phyloP scores from a whole-genome alignment of 192 early-diverging fungal species.

The Chytriomyces confervae region DNA sequence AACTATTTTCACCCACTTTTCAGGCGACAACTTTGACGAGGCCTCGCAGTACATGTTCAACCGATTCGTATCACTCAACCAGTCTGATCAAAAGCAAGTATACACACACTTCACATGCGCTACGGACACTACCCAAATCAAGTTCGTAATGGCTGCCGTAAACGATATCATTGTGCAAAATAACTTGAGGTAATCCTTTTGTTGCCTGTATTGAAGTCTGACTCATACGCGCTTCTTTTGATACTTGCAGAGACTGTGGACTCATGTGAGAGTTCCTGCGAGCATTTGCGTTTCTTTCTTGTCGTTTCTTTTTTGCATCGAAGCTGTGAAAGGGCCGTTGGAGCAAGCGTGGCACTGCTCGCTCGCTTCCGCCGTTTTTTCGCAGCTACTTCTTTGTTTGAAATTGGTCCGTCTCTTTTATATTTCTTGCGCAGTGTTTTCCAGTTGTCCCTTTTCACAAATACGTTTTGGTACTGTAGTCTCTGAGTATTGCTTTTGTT shows the following conservation, averaged over 20 bases:
- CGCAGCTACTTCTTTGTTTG: too few species aligned
- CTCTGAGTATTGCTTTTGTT: too few species aligned
- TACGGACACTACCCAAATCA: conserved; percentile 65
- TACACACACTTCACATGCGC: conserved; percentile 71
- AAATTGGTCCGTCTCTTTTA: too few species aligned
- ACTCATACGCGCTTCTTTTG: neutral
- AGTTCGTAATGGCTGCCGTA: conserved; percentile 65
- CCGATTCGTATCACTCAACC: conserved; percentile 56
- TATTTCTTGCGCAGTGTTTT: neutral
- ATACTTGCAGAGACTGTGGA: conserved; percentile 10
- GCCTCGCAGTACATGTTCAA: conserved; percentile 57
- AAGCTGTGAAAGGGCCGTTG: too few species aligned
- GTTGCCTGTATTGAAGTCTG: conserved; percentile 33
- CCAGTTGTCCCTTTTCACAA: neutral
- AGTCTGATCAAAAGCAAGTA: conserved; percentile 58
- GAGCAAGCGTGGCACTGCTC: too few species aligned
- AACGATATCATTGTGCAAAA: conserved; percentile 62
- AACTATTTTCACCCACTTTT: neutral
- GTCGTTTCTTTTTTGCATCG: neutral
- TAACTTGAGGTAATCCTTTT: conserved; percentile 36
- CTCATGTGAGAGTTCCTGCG: neutral
- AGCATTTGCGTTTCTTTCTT: neutral
- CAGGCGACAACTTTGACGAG: conserved; percentile 56
- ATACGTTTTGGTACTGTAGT: too few species aligned
- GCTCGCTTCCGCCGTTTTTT: too few species aligned